Conservation (phyloP, 345 rosid genomes). For the Eucalyptus fibrosa region DNA sequence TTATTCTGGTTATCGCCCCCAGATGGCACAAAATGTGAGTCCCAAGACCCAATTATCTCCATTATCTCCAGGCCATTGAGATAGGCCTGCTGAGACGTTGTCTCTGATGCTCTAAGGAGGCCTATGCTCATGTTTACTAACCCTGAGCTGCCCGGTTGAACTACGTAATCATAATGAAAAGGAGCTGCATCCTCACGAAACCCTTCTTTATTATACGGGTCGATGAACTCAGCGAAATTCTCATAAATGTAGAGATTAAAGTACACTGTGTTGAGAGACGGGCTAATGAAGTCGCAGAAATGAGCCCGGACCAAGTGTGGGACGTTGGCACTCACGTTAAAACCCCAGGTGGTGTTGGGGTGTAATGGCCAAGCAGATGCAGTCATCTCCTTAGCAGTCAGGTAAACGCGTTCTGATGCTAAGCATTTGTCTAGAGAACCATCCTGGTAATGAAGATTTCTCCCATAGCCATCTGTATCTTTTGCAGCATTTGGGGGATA, state of each 20-base stretch:
- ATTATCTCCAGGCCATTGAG: constrained; percentile 51
- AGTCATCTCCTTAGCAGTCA: constrained; percentile 16
- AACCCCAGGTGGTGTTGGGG: constrained; percentile 37
- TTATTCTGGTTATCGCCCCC: not conserved
- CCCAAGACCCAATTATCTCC: constrained; percentile 14
- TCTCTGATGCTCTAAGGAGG: not conserved
- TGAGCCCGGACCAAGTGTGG: constrained; percentile 35
- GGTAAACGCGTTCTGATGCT: constrained; percentile 21
- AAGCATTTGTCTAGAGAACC: not conserved
- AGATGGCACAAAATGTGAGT: not conserved
- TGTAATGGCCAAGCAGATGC: not conserved
- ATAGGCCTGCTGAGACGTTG: not conserved
- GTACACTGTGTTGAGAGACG: not conserved
- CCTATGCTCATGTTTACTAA: constrained; percentile 17
- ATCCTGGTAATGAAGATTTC: not conserved
- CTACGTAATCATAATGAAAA: constrained; percentile 24
- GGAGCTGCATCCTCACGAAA: not conserved
- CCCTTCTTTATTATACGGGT: not conserved
- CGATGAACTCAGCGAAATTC: not conserved
- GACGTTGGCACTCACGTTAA: constrained; percentile 16
- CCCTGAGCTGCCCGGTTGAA: constrained; percentile 31
- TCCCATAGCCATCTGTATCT: accelerated
- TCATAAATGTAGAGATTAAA: constrained; percentile 34
- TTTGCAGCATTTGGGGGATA: not conserved
- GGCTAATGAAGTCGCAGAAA: constrained; percentile 32